Percentiles rank a stretch among this genome's conserved stretches.
phyloP scores from a whole-genome alignment of 2,329 filamentous ascomycete genomes.

The Thelonectria rubi region DNA sequence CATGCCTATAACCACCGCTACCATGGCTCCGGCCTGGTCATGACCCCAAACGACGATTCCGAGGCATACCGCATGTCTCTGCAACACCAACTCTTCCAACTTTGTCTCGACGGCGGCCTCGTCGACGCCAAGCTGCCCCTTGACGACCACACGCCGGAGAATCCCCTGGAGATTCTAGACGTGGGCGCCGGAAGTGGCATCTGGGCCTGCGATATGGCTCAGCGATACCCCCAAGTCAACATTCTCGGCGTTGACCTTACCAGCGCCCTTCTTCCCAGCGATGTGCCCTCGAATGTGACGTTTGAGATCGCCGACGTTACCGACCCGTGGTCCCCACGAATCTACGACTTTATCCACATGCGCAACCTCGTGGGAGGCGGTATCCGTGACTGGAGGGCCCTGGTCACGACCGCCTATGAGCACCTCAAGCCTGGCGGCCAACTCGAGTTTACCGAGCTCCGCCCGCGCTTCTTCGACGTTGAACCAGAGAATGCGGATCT shows the following conservation, averaged over 20 bases:
- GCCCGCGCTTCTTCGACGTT: conserved; percentile 52
- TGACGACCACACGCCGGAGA: conserved; percentile 32
- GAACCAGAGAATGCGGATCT: conserved; percentile 40
- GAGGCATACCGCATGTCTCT: conserved; percentile 45
- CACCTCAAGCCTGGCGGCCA: conserved; percentile 56
- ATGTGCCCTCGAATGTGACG: conserved; percentile 66
- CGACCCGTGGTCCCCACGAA: conserved; percentile 51
- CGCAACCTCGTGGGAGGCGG: conserved; percentile 57
- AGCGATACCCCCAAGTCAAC: conserved; percentile 49
- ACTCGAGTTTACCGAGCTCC: conserved; percentile 56
- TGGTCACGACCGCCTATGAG: conserved; percentile 49
- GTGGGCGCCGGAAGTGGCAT: conserved; percentile 54
- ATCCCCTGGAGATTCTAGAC: conserved; percentile 49
- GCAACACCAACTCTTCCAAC: conserved; percentile 48
- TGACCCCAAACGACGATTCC: conserved; percentile 48
- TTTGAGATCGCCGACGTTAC: conserved; percentile 69
- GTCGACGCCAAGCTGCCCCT: conserved; percentile 46
- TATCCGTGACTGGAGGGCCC: conserved; percentile 51
- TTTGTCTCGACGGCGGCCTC: conserved; percentile 47
- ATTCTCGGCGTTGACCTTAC: conserved; percentile 55
- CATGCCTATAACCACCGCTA: conserved; percentile 49
- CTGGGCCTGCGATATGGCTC: conserved; percentile 56
- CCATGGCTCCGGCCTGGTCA: conserved; percentile 47
- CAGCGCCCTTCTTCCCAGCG: conserved; percentile 50
- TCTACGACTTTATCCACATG: conserved; percentile 55